Conservation (phyloP, 305 asterid species). For the Ilex paraguariensis region DNA sequence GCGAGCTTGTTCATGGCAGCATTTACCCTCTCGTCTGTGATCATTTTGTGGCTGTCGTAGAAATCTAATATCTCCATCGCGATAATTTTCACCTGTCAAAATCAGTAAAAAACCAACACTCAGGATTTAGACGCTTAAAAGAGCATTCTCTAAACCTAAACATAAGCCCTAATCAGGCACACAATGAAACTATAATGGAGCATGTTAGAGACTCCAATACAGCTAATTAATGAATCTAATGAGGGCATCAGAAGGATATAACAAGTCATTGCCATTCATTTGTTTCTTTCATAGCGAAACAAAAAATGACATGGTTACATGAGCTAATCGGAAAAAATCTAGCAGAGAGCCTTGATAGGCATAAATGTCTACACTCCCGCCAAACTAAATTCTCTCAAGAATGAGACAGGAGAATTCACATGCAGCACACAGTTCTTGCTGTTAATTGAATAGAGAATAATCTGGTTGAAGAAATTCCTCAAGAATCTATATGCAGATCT, state of each 20-base stretch:
- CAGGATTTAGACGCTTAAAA: not conserved
- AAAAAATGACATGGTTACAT: no score
- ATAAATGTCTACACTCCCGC: no score
- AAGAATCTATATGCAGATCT: no score
- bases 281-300: no score
- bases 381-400: no score
- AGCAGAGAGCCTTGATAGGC: no score
- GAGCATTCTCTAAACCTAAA: not conserved
- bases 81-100: slow-evolving; percentile 80
- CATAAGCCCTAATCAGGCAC: not conserved
- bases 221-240: not conserved
- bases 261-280: no score
- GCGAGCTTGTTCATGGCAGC: slow-evolving; percentile 73
- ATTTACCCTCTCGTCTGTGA: slow-evolving; percentile 65
- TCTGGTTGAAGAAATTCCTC: no score
- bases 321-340: no score
- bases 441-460: no score
- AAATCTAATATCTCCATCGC: slow-evolving; percentile 95
- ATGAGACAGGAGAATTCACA: no score
- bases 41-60: slow-evolving; percentile 70
- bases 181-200: not conserved
- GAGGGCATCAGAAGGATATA: not conserved
- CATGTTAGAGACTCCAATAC: not conserved
- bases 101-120: not conserved
- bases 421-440: no score